These are phyloP conservation scores for Plasmopara halstedii DNA, from an alignment of 352 stramenopile genomes.

Conservation along the genomic window DNA sequence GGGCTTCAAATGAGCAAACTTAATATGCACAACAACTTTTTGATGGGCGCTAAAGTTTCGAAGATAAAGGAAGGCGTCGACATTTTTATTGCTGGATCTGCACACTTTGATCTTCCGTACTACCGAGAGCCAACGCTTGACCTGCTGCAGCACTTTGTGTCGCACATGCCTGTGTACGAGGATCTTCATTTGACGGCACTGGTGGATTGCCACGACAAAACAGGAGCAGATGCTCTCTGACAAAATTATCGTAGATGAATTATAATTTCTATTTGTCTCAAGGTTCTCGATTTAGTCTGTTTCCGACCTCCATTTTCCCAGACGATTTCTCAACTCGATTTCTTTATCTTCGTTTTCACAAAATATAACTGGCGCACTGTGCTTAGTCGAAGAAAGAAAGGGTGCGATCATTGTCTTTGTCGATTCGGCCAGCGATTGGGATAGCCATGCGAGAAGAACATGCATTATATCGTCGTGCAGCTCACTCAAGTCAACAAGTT, in stretches of 20 bases:
- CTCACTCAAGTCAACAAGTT: constrained; percentile 72
- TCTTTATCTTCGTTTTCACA: constrained; percentile 33
- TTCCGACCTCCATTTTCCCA: constrained; percentile 43
- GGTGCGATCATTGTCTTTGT: constrained; percentile 60
- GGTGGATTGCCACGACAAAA: constrained; percentile 8
- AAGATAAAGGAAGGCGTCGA: constrained; percentile 18
- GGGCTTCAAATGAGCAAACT: constrained; percentile 27
- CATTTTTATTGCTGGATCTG: constrained; percentile 34
- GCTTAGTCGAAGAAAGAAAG: constrained; percentile 35
- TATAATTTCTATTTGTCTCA: constrained; percentile 2
- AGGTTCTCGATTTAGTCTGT: constrained; percentile 30
- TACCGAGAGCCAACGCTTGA: constrained; percentile 25
- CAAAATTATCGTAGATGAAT: neutral
- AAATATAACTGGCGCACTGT: constrained; percentile 12
- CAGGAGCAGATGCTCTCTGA: constrained; percentile 1
- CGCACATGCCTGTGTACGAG: constrained; percentile 48
- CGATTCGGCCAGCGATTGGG: constrained; percentile 56
- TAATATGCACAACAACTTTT: constrained; percentile 32
- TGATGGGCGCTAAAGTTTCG: constrained; percentile 16
- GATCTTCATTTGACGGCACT: constrained; percentile 40
- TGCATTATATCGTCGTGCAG: constrained; percentile 81
- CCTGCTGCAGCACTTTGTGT: constrained; percentile 50
- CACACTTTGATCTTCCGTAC: constrained; percentile 26
- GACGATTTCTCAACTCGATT: constrained; percentile 20
- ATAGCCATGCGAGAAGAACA: constrained; percentile 71